Conservation (phyloP, 2,329 filamentous ascomycete genomes). For the Epichloe hybrida region DNA sequence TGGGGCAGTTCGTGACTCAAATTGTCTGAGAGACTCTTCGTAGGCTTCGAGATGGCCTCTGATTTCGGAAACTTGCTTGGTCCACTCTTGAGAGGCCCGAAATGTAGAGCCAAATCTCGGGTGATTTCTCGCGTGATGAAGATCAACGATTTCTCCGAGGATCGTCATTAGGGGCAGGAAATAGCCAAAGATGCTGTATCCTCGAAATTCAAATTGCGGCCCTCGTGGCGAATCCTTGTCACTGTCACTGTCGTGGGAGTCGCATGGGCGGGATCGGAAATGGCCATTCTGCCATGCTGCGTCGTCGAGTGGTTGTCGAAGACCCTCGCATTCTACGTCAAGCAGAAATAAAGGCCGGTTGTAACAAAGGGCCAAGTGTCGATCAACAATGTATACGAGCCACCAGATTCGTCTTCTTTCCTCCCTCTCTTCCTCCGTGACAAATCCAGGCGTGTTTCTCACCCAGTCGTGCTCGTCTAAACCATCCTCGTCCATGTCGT, state of each 20-base stretch:
- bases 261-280: slow-evolving; percentile 27
- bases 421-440: slow-evolving; percentile 74
- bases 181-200: slow-evolving; percentile 82
- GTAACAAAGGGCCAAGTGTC: slow-evolving; percentile 82
- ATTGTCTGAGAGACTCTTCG: slow-evolving; percentile 61
- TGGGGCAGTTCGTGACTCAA: slow-evolving; percentile 39
- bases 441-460: slow-evolving; percentile 29
- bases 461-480: slow-evolving; percentile 30
- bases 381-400: slow-evolving; percentile 81
- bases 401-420: slow-evolving; percentile 87
- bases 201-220: slow-evolving; percentile 68
- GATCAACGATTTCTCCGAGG: slow-evolving; percentile 77
- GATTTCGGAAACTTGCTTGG: slow-evolving; percentile 66
- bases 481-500: slow-evolving; percentile 30
- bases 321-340: slow-evolving; percentile 71
- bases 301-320: slow-evolving; percentile 79
- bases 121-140: slow-evolving; percentile 80
- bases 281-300: slow-evolving; percentile 75
- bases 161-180: slow-evolving; percentile 90
- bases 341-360: slow-evolving; percentile 82
- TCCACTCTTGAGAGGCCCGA: slow-evolving; percentile 64
- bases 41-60: slow-evolving; percentile 67
- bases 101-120: slow-evolving; percentile 69
- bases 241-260: background rate
- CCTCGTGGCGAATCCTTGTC: slow-evolving; percentile 25